Evolutionary conservation across 768 basidiomycete genomes (phyloP).

Genomic region (Amanita phalloides): DNA sequence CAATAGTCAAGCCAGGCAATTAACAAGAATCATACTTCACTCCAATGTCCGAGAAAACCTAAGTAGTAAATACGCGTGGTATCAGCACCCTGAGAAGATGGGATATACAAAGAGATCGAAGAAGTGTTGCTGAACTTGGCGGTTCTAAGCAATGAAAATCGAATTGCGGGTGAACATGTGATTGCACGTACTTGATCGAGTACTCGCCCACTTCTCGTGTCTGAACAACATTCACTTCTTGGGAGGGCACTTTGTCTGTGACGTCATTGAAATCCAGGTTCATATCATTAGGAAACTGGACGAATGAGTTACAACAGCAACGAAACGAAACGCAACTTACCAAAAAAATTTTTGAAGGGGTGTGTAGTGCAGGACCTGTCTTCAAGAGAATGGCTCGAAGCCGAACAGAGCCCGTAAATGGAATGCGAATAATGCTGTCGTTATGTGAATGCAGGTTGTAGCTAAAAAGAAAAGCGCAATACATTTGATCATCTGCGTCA

Average conservation of each 20-base stretch:
- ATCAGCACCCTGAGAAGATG: constrained; percentile 71
- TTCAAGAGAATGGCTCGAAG: constrained; percentile 76
- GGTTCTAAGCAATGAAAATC: constrained; percentile 33
- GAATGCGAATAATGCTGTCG: constrained; percentile 67
- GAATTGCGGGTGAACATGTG: background rate
- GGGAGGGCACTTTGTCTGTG: constrained; percentile 46
- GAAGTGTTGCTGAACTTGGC: constrained; percentile 81
- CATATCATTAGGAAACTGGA: constrained; percentile 68
- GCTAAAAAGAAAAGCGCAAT: constrained; percentile 2
- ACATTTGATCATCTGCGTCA: constrained; percentile 90
- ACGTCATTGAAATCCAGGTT: constrained; percentile 76
- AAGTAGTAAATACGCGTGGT: constrained; percentile 72
- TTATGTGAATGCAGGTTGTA: constrained; percentile 3
- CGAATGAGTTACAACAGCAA: background rate
- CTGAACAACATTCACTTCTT: constrained; percentile 62
- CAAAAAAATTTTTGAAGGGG: constrained; percentile 60
- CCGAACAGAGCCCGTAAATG: constrained; percentile 83
- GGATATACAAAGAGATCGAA: constrained; percentile 75
- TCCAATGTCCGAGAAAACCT: constrained; percentile 78
- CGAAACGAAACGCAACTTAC: constrained; percentile 29
- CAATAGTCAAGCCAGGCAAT: background rate
- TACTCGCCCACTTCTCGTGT: constrained; percentile 80
- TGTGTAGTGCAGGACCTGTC: constrained; percentile 70
- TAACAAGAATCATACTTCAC: constrained; percentile 37
- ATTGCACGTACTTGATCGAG: constrained; percentile 52